A percentile compares a stretch with the other conserved stretches of the same genome.
These are phyloP conservation scores for Diaporthe amygdali DNA, from an alignment of 2,329 filamentous ascomycete species.

Conservation along the genomic window DNA sequence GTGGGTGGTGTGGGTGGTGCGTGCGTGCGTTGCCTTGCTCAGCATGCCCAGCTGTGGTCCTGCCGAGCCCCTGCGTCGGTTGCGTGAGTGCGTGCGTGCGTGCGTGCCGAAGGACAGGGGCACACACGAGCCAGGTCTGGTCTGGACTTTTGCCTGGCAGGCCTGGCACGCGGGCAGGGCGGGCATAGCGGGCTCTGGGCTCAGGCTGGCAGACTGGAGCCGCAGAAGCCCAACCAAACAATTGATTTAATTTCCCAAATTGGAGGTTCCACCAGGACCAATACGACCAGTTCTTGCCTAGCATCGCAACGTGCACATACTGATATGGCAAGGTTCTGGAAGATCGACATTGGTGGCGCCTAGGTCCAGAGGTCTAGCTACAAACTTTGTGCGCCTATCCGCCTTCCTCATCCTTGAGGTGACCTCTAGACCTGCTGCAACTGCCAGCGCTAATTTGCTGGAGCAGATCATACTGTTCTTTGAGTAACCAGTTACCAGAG, in stretches of 20 bases:
- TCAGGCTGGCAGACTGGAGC: neutral
- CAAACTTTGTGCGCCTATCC: neutral
- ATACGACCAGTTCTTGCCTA: conserved; percentile 3
- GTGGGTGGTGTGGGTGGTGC: neutral
- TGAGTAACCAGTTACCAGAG: too few relatives aligned
- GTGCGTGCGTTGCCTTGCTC: too few relatives aligned
- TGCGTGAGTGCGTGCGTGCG: neutral
- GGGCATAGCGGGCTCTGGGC: neutral
- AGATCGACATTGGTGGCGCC: conserved; percentile 1
- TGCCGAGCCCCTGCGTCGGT: conserved; percentile 15
- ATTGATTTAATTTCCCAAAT: conserved; percentile 12
- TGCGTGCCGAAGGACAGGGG: conserved; percentile 1
- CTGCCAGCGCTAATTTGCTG: neutral
- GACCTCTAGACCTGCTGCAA: neutral
- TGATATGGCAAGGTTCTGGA: neutral
- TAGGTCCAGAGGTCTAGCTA: neutral
- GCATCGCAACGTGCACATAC: neutral
- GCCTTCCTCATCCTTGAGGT: neutral
- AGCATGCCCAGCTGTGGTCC: conserved; percentile 11
- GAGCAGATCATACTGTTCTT: too few relatives aligned
- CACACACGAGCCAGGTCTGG: conserved; percentile 9
- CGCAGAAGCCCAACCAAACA: conserved; percentile 9
- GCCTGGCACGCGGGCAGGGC: neutral
- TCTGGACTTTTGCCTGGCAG: conserved; percentile 15
- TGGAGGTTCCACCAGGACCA: conserved; percentile 13